phyloP scores from a whole-genome alignment of 805 yeast species.

The Pachysolen tannophilus region DNA sequence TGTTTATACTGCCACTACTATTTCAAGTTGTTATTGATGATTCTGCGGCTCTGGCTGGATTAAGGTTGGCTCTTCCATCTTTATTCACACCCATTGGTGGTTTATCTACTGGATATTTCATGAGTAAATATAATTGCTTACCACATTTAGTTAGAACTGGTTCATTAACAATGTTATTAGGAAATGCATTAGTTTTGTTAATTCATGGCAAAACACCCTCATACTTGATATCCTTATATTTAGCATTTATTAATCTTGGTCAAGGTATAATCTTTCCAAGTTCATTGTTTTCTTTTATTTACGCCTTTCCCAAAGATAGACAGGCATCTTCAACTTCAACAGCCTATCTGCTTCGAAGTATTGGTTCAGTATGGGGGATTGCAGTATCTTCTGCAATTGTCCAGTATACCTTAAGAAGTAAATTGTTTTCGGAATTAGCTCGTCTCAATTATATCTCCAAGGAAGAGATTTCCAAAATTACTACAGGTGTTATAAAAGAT shows the following conservation, averaged over 20 bases:
- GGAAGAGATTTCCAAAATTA: no score
- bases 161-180: slow-evolving; percentile 35
- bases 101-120: slow-evolving; percentile 54
- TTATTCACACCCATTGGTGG: slow-evolving; percentile 55
- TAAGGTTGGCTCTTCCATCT: slow-evolving; percentile 45
- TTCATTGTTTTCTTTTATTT: slow-evolving; percentile 58
- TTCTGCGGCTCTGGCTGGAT: slow-evolving; percentile 50
- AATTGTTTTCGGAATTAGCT: no score
- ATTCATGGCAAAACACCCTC: slow-evolving; percentile 25
- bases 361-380: slow-evolving; percentile 61
- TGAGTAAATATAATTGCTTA: slow-evolving; percentile 58
- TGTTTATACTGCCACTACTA: slow-evolving; percentile 57
- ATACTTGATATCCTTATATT: slow-evolving; percentile 33
- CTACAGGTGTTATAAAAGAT: no score
- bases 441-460: no score
- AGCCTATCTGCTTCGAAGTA: slow-evolving; percentile 57
- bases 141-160: slow-evolving; percentile 34
- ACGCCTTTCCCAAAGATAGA: slow-evolving; percentile 59
- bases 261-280: slow-evolving; percentile 57
- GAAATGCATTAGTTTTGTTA: slow-evolving; percentile 32
- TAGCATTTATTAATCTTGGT: slow-evolving; percentile 30
- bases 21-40: slow-evolving; percentile 46
- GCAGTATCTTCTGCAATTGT: slow-evolving; percentile 59
- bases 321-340: slow-evolving; percentile 65
- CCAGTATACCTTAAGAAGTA: no score